Evolutionary conservation across 352 stramenopile genomes (phyloP).

Genomic region (Nothophytophthora sp.): DNA sequence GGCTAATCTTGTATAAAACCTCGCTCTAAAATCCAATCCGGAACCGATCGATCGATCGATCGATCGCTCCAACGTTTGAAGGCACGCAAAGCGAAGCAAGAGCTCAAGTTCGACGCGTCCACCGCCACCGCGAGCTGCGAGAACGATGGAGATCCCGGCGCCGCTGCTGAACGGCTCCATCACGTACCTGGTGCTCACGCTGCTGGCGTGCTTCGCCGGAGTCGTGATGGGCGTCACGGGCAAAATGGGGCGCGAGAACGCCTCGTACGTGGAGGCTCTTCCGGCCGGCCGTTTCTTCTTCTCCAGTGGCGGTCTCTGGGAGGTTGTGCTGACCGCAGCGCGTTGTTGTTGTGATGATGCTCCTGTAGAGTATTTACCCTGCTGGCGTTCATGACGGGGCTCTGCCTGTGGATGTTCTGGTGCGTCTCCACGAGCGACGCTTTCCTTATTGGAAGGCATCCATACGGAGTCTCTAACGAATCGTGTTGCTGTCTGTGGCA

Average conservation of each 20-base stretch:
- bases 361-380: slow-evolving; percentile 81
- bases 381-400: slow-evolving; percentile 76
- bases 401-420: slow-evolving; percentile 92
- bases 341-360: slow-evolving; percentile 3
- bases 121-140: too few relatives aligned
- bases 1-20: too few relatives aligned
- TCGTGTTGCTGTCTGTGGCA: slow-evolving; percentile 27
- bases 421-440: slow-evolving; percentile 16
- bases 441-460: background rate
- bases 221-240: slow-evolving; percentile 78
- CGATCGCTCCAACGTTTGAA: too few relatives aligned
- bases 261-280: slow-evolving; percentile 85
- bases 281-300: slow-evolving; percentile 8
- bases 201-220: slow-evolving; percentile 75
- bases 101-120: too few relatives aligned
- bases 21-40: too few relatives aligned
- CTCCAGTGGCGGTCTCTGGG: background rate
- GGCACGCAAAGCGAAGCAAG: too few relatives aligned
- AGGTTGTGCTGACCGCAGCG: background rate
- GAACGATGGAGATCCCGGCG: slow-evolving; percentile 75
- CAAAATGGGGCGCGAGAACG: slow-evolving; percentile 86
- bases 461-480: background rate
- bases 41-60: too few relatives aligned
- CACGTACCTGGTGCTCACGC: slow-evolving; percentile 87
- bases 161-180: slow-evolving; percentile 82